phyloP scores from a whole-genome alignment of 352 stramenopile genomes.

The Pythium apleroticum region DNA sequence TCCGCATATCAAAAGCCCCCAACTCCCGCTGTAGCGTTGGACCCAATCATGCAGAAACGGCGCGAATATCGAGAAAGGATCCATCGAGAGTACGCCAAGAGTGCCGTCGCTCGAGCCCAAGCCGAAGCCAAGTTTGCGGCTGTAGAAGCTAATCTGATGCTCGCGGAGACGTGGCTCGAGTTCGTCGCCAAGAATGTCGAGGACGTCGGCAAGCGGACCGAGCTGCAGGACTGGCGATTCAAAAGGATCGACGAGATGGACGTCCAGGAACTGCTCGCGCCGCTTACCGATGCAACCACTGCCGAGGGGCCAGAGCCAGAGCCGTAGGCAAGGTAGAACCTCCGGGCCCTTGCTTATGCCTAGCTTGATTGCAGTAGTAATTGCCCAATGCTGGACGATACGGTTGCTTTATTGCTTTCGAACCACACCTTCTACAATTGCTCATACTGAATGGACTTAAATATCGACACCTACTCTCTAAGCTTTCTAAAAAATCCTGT shows the following conservation, averaged over 20 bases:
- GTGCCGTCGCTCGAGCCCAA: constrained; percentile 52
- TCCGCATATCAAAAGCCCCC: not conserved
- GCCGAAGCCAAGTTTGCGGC: constrained; percentile 57
- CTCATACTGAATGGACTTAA: not conserved
- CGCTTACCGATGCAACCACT: not conserved
- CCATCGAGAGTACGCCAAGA: constrained; percentile 53
- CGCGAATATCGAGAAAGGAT: constrained; percentile 27
- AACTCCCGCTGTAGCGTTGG: not conserved
- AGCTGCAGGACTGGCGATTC: constrained; percentile 80
- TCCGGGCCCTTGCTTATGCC: too few species aligned
- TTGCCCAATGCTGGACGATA: not conserved
- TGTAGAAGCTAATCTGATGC: constrained; percentile 49
- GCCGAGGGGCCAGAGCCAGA: constrained; percentile 7
- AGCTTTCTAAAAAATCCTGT: not conserved
- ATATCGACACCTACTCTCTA: not conserved
- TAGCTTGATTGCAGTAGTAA: not conserved
- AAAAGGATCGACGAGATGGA: constrained; percentile 46
- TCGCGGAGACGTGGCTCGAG: constrained; percentile 72
- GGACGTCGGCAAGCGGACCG: constrained; percentile 74
- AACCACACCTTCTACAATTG: not conserved
- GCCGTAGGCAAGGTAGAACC: too few species aligned
- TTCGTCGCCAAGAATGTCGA: constrained; percentile 62
- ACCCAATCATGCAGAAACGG: constrained; percentile 16
- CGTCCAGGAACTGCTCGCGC: constrained; percentile 18
- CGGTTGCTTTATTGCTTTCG: not conserved